These are phyloP conservation scores for Eucalyptus globulus DNA, from an alignment of 345 rosid species.

Conservation along the genomic window DNA sequence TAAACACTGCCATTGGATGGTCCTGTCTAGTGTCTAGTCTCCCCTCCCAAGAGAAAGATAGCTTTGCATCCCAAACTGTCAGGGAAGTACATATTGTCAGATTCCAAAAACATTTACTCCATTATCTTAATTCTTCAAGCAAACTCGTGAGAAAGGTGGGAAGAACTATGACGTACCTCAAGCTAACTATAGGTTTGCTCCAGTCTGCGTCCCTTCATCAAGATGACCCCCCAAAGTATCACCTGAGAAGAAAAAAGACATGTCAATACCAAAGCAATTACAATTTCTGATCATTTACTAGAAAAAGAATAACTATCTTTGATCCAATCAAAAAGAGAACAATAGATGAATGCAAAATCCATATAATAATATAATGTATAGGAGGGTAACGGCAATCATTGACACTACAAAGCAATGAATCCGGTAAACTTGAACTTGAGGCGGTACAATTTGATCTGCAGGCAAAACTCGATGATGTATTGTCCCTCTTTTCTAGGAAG, in stretches of 20 bases:
- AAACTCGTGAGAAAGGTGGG: not conserved
- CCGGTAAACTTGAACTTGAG: conserved; percentile 95
- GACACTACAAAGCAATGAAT: conserved; percentile 55
- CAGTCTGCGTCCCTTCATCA: conserved; percentile 94
- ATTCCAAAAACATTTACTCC: not conserved
- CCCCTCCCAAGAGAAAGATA: conserved; percentile 83
- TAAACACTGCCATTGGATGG: conserved; percentile 72
- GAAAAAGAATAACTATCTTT: not conserved
- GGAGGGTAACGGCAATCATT: not conserved
- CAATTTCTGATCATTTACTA: not conserved
- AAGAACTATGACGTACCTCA: conserved; percentile 35
- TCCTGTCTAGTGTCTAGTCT: conserved; percentile 31
- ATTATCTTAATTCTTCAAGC: not conserved
- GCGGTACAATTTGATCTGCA: conserved; percentile 66
- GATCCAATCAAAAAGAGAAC: not conserved
- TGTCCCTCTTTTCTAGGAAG: conserved; percentile 85
- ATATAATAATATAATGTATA: not conserved
- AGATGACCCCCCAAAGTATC: conserved; percentile 93
- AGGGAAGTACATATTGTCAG: not conserved
- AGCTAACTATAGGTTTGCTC: conserved; percentile 91
- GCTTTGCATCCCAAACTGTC: conserved; percentile 90
- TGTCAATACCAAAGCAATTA: not conserved
- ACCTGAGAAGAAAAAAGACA: conserved; percentile 22
- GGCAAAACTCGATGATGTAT: conserved; percentile 71
- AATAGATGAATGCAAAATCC: not conserved